Percentiles rank a stretch among this genome's conserved stretches.
phyloP scores from a whole-genome alignment of 2,329 filamentous ascomycete genomes.

The Aspergillus niger region DNA sequence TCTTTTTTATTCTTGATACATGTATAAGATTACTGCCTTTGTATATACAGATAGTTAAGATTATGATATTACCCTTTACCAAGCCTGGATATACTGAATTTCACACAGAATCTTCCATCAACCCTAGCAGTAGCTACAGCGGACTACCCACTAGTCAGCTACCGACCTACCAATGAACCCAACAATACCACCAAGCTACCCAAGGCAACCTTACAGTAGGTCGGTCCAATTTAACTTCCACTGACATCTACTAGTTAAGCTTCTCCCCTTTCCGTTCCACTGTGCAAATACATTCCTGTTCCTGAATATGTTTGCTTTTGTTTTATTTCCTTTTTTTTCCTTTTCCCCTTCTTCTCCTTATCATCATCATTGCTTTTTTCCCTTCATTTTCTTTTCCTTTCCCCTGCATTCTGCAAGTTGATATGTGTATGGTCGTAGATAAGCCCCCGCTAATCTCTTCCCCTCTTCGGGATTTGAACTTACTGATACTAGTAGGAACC shows the following conservation, averaged over 20 bases:
- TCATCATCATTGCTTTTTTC: background rate
- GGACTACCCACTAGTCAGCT: too few species aligned
- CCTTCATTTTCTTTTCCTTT: background rate
- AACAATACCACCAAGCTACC: too few species aligned
- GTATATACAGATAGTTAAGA: background rate
- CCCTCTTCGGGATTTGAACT: too few species aligned
- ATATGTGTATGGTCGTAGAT: background rate
- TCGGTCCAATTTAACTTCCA: background rate
- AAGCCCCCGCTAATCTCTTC: too few species aligned
- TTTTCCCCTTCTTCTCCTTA: background rate
- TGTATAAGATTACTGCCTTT: background rate
- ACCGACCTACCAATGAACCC: too few species aligned
- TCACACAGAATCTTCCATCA: too few species aligned
- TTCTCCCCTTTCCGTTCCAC: too few species aligned
- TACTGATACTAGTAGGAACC: too few species aligned
- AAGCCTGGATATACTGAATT: too few species aligned
- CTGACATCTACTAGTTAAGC: background rate
- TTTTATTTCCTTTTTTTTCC: background rate
- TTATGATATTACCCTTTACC: too few species aligned
- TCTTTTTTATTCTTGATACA: background rate
- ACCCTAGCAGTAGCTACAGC: too few species aligned
- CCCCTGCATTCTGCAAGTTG: background rate
- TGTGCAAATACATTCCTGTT: background rate
- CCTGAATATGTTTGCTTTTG: background rate
- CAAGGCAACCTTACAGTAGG: too few species aligned